Conservation (phyloP, 164 flowering plant species). For the Nelumbo lutea region DNA sequence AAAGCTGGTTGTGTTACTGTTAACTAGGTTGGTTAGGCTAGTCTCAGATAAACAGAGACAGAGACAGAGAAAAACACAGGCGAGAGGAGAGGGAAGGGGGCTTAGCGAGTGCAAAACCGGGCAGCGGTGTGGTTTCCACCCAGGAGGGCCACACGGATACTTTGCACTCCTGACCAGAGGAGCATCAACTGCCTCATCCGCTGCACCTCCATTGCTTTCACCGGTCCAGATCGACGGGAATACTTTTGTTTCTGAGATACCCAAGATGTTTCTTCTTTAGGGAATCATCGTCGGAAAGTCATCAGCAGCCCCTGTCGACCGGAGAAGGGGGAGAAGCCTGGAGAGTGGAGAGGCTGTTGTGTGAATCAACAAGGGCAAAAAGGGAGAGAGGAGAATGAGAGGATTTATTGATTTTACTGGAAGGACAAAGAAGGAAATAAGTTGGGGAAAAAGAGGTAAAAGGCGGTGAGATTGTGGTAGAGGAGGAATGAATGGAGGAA, state of each 20-base stretch:
- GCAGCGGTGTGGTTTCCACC: constrained; percentile 82
- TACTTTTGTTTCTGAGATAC: neutral
- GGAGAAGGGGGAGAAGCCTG: neutral
- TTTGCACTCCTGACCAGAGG: constrained; percentile 30
- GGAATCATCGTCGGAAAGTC: neutral
- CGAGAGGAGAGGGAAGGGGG: neutral
- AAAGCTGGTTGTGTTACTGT: too few species aligned
- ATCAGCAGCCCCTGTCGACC: neutral
- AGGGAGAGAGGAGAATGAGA: neutral
- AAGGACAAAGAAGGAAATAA: neutral
- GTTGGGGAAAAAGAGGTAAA: neutral
- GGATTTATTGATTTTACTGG: neutral
- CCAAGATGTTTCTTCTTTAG: neutral
- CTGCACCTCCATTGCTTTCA: constrained; percentile 40
- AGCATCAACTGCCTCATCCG: constrained; percentile 39
- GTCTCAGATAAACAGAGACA: constrained; percentile 10
- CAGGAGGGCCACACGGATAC: constrained; percentile 45
- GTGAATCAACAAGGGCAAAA: neutral
- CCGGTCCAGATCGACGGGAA: neutral
- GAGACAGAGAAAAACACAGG: constrained; percentile 1
- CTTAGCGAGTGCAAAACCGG: constrained; percentile 62
- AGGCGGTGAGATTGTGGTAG: too few species aligned
- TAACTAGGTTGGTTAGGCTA: too few species aligned
- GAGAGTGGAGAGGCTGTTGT: neutral
- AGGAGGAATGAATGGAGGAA: too few species aligned